Evolutionary conservation across 768 basidiomycete species (phyloP).

Genomic region (Leucosporidium creatinivorum): DNA sequence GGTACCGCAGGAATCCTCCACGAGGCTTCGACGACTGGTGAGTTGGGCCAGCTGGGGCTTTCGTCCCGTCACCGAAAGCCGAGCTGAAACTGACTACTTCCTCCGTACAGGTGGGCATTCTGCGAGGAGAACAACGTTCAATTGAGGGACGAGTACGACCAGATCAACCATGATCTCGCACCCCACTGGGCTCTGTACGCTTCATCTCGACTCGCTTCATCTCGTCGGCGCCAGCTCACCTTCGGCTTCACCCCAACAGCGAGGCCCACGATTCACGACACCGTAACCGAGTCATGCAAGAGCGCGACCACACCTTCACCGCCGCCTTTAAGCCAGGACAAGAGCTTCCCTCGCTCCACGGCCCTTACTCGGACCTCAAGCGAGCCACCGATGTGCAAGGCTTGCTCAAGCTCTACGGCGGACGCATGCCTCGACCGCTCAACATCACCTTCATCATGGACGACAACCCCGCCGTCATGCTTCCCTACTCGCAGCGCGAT

Average conservation of each 20-base stretch:
- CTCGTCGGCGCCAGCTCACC: neutral
- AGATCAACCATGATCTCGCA: conserved; percentile 53
- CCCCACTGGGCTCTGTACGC: conserved; percentile 75
- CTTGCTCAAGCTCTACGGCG: conserved; percentile 30
- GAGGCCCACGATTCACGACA: conserved; percentile 34
- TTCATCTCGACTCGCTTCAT: neutral
- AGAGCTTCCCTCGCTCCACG: conserved; percentile 17
- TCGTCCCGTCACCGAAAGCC: neutral
- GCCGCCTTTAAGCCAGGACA: conserved; percentile 27
- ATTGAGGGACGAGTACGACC: conserved; percentile 51
- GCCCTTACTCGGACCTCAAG: conserved; percentile 32
- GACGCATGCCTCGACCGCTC: conserved; percentile 28
- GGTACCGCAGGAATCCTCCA: conserved; percentile 73
- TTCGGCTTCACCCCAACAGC: neutral
- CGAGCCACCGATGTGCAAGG: conserved; percentile 36
- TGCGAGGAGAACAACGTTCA: conserved; percentile 48
- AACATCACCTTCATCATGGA: conserved; percentile 38
- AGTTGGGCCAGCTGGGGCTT: conserved; percentile 6
- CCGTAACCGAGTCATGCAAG: conserved; percentile 34
- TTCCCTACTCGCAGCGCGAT: conserved; percentile 34
- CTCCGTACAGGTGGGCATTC: conserved; percentile 47
- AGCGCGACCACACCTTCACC: conserved; percentile 38
- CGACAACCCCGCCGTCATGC: conserved; percentile 37
- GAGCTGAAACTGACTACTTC: too few relatives aligned
- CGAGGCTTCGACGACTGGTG: conserved; percentile 90